Percentiles rank a stretch among this genome's conserved stretches.
Evolutionary conservation across 305 asterid species (phyloP).

Genomic region (Nicotiana rustica): DNA sequence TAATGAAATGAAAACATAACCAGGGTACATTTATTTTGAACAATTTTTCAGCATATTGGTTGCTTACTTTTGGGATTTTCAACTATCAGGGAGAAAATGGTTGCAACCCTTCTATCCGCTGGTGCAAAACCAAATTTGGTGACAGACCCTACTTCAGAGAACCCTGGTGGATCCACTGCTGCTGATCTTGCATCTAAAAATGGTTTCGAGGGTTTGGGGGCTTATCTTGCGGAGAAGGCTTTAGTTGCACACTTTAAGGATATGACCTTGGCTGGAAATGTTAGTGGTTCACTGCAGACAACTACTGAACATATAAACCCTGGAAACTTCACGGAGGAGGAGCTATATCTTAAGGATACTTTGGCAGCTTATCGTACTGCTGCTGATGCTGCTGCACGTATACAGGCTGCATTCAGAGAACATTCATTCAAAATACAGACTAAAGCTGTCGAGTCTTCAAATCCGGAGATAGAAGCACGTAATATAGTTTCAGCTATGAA

Average conservation of each 20-base stretch:
- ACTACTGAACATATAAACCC: conserved; percentile 48
- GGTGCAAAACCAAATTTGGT: conserved; percentile 95
- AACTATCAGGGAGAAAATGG: conserved; percentile 89
- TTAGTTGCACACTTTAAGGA: conserved; percentile 83
- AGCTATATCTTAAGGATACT: conserved; percentile 75
- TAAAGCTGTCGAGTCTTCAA: conserved; percentile 57
- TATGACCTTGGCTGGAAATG: conserved; percentile 96
- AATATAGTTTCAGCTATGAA: conserved; percentile 91
- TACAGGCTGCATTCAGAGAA: conserved; percentile 94
- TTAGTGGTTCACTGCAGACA: conserved; percentile 78
- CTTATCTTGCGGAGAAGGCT: conserved; percentile 96
- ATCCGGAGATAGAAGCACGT: conserved; percentile 88
- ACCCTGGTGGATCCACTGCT: conserved; percentile 83
- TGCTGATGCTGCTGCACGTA: conserved; percentile 98
- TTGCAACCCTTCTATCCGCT: conserved; percentile 87
- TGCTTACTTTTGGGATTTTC: conserved; percentile 35
- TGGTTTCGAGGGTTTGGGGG: conserved; percentile 89
- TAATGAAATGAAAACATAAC: conserved; percentile 2
- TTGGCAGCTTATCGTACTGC: conserved; percentile 95
- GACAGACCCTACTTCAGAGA: conserved; percentile 82
- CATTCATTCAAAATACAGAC: conserved; percentile 65
- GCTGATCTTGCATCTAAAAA: conserved; percentile 93
- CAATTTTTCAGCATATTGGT: neutral
- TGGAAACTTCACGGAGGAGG: conserved; percentile 73
- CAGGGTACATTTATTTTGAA: conserved; percentile 25